Evolutionary conservation across 106 monocot species (phyloP).

Genomic region (Alisma plantagoaquatica): DNA sequence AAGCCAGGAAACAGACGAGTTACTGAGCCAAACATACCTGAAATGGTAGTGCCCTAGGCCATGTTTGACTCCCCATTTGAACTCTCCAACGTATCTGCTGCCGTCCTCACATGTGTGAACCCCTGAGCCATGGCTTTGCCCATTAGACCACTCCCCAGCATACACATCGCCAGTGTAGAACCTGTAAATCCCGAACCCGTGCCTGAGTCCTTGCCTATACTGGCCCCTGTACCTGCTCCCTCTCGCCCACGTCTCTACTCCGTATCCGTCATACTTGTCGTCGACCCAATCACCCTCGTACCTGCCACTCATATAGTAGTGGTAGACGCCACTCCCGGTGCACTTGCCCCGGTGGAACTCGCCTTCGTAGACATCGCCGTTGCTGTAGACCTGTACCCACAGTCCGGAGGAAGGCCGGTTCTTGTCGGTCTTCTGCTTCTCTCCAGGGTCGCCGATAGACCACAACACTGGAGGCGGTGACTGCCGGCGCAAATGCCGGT

Average conservation of each 20-base stretch:
- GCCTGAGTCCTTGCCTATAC: constrained; percentile 71
- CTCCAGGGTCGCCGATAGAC: constrained; percentile 14
- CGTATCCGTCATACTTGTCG: constrained; percentile 76
- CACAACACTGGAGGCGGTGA: constrained; percentile 19
- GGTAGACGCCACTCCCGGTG: constrained; percentile 81
- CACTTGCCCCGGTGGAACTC: constrained; percentile 61
- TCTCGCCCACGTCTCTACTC: constrained; percentile 87
- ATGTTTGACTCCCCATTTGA: constrained; percentile 90
- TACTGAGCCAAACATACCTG: too few relatives aligned
- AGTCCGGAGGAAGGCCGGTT: constrained; percentile 65
- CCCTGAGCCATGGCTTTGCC: constrained; percentile 86
- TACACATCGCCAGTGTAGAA: too few relatives aligned
- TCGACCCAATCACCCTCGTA: constrained; percentile 90
- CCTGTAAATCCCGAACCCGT: constrained; percentile 75
- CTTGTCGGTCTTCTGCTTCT: constrained; percentile 58
- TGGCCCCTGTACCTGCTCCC: too few relatives aligned
- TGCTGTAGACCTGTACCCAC: too few relatives aligned
- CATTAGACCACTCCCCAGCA: constrained; percentile 86
- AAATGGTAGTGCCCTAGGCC: constrained; percentile 90
- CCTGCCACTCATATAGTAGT: constrained; percentile 88
- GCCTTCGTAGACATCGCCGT: too few relatives aligned
- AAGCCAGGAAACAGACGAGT: too few relatives aligned
- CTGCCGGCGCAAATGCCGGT: not conserved
- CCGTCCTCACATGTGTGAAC: constrained; percentile 82
- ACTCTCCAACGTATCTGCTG: constrained; percentile 81